Conservation (phyloP, 2,329 filamentous ascomycete species). For the Pyricularia sp. region DNA sequence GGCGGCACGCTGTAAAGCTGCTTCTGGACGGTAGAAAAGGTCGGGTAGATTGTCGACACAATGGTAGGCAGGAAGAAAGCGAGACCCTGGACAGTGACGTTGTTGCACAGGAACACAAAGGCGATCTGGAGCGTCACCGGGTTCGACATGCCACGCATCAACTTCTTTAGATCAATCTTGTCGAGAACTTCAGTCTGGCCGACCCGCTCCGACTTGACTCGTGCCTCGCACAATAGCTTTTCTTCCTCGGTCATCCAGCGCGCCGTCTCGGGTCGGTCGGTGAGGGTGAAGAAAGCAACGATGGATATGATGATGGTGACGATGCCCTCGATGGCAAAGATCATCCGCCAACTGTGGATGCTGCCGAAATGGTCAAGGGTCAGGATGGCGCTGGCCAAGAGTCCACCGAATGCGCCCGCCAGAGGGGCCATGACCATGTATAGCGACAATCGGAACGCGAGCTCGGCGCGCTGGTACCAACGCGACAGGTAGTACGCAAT, state of each 20-base stretch:
- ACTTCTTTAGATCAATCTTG: constrained; percentile 39
- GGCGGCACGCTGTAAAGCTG: constrained; percentile 62
- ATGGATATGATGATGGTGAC: constrained; percentile 46
- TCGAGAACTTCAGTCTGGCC: constrained; percentile 34
- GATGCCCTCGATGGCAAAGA: constrained; percentile 57
- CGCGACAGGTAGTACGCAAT: constrained; percentile 65
- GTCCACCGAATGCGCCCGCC: constrained; percentile 9
- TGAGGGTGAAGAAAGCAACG: constrained; percentile 43
- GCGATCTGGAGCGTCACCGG: constrained; percentile 16
- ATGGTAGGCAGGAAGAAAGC: constrained; percentile 58
- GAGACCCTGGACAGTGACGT: constrained; percentile 26
- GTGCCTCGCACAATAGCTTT: constrained; percentile 43
- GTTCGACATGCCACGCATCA: constrained; percentile 26
- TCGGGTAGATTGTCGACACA: constrained; percentile 53
- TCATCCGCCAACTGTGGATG: constrained; percentile 49
- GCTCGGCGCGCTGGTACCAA: constrained; percentile 55
- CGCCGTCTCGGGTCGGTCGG: constrained; percentile 41
- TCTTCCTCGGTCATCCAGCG: constrained; percentile 48
- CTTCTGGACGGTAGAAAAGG: constrained; percentile 42
- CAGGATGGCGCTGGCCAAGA: constrained; percentile 16
- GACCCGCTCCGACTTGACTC: constrained; percentile 40
- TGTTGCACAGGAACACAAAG: constrained; percentile 14
- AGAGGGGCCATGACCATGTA: constrained; percentile 51
- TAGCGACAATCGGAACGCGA: constrained; percentile 49
- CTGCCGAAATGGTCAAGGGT: constrained; percentile 42